Evolutionary conservation across 768 basidiomycete species (phyloP), one percentile per base, ranked within the genome.

Genomic region (Amanita jacksonii): DNA sequence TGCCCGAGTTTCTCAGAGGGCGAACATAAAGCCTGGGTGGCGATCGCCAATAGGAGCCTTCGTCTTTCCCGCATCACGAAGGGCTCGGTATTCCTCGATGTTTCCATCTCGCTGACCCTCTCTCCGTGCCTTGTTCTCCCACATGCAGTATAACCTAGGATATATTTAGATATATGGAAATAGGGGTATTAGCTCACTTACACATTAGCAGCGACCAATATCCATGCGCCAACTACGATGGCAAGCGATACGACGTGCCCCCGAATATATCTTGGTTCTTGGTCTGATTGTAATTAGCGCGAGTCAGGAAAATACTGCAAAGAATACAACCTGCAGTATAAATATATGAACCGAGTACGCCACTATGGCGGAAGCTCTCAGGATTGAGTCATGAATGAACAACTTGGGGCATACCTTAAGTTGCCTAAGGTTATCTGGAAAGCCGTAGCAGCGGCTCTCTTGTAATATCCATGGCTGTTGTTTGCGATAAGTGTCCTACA

Each of bases 101-200:
- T 77, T 78, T 34, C 52, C 57, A 48, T 76, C 63, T 38, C 77
- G 63, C 8, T 69, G 69, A 2, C 77, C 78, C 49, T 69, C 66
- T 20, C 62, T 65, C 10, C 78, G 67, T 7, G 75, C 75, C 51
- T 70, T 75, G 57, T 80, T 80, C 58, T 79, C 77, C 72, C 74
- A 73, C 13, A 62, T 39, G 51, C 77, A 80, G 52, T 79, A 80
- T 15, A 50, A 43, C 12, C 76, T 80, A 45, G 18, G 22, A 43
- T 3, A 31, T 15, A n/a, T 23, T 12, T 12, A 27, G 16, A 6
- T 18, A 24, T 13, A n/a, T 28, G 7, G 27, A n/a, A 18, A 41
- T 35, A n/a, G 8, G 18, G 38, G 37, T 5, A 51, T 37, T 19
- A 19, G 15, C 15, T 7, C 33, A 58, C 76, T 47, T 64, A 79